Base-by-base conservation (phyloP, 768 basidiomycete species). In the Rhizopogon sp. region DNA sequence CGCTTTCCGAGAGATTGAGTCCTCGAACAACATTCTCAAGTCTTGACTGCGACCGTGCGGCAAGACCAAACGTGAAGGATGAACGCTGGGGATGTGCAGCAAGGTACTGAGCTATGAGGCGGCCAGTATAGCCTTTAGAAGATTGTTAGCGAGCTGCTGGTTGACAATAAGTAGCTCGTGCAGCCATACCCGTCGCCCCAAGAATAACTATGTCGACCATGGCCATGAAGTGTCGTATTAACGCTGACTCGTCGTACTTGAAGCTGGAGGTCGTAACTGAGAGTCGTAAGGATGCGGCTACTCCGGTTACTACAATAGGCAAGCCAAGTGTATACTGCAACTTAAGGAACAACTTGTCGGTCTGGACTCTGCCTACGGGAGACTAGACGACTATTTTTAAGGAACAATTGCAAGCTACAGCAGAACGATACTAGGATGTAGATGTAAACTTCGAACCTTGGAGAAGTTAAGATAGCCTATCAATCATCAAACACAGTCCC, bases 101-200 rank as follows among this genome's bases (percentile, higher is more conserved):
- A 29, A 97, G 80, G 69, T 93, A 91, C 40, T 77, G 72, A 8
- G 80, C 73, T 31, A 88, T 81, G 50, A 90, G 79, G 28, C 79
- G 75, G 2, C 91, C 93, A 1, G 87, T 87, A 65, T 79, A 86
- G 16, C 88, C 88, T 75, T 49, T 37, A 37, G 45, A 56, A 29
- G 25, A 37, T 47, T 20, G 39, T 16, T 1, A 31, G 29, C 52
- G 31, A 39, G 45, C 41, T n/a, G 17, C 13, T 40, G n/a, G n/a
- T 40, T 16, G 28, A 52, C 20, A 47, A 28, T 41, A 43, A 50
- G n/a, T 20, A 52, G 25, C 10, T 39, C 22, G 58, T 20, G 43
- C 14, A 46, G 37, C 46, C 57, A 68, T 60, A 79, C 76, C 71
- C 22, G 88, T 88, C 7, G 88, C 89, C 4, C 89, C 90, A 37